Percentiles rank a stretch among this genome's conserved stretches.
phyloP scores from a whole-genome alignment of 2,329 filamentous ascomycete species.

The Bertia moriformis region DNA sequence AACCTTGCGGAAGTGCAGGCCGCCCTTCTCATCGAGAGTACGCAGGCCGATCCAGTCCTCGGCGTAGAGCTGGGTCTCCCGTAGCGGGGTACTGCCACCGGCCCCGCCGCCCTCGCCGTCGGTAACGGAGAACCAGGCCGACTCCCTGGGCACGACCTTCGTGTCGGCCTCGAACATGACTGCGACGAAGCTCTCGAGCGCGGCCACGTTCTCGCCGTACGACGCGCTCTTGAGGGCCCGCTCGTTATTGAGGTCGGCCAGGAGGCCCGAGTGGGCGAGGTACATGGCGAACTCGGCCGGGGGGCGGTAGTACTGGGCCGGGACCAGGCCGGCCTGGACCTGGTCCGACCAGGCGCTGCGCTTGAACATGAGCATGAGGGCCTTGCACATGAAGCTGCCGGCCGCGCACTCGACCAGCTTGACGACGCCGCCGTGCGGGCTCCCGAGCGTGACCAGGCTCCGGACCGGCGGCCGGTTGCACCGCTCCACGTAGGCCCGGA shows the following conservation, averaged over 20 bases:
- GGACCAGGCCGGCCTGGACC: slow-evolving; percentile 43
- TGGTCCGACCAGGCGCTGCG: slow-evolving; percentile 32
- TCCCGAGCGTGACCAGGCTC: slow-evolving; percentile 56
- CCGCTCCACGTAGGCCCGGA: slow-evolving; percentile 78
- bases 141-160: slow-evolving; percentile 51
- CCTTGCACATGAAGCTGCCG: background rate
- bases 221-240: slow-evolving; percentile 33
- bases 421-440: slow-evolving; percentile 43
- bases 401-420: slow-evolving; percentile 33
- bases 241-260: slow-evolving; percentile 58
- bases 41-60: slow-evolving; percentile 55
- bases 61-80: slow-evolving; percentile 38
- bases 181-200: slow-evolving; percentile 46
- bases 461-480: slow-evolving; percentile 52
- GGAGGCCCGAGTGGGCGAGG: slow-evolving; percentile 42
- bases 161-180: slow-evolving; percentile 46
- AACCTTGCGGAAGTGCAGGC: slow-evolving; percentile 36
- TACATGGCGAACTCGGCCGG: slow-evolving; percentile 32
- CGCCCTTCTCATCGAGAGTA: slow-evolving; percentile 39
- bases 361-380: slow-evolving; percentile 25
- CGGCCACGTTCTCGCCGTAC: slow-evolving; percentile 35
- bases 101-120: slow-evolving; percentile 31
- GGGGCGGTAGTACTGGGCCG: slow-evolving; percentile 51
- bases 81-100: slow-evolving; percentile 30
- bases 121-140: slow-evolving; percentile 48